Conservation (phyloP, 1,139 yeast species). For the Hyphopichia wangnamkhiaoensis region DNA sequence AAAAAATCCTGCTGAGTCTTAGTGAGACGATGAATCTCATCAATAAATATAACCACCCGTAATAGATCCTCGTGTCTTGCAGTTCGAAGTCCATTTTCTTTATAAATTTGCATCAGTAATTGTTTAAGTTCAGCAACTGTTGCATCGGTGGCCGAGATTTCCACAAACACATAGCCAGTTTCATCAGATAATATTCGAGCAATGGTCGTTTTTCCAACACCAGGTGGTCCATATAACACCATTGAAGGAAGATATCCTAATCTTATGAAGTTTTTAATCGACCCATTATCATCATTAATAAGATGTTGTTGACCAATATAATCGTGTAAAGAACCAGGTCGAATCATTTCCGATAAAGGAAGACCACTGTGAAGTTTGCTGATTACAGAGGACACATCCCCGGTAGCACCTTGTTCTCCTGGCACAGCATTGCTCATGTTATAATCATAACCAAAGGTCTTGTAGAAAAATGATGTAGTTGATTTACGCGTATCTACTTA, state of each 20-base stretch:
- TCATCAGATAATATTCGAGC: slow-evolving; percentile 38
- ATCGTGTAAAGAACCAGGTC: slow-evolving; percentile 28
- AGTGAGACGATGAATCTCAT: slow-evolving; percentile 44
- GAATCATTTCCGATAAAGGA: slow-evolving; percentile 25
- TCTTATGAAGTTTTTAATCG: slow-evolving; percentile 32
- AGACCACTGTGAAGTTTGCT: background rate
- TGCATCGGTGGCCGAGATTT: slow-evolving; percentile 43
- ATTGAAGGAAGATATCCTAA: slow-evolving; percentile 45
- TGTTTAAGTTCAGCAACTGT: slow-evolving; percentile 31
- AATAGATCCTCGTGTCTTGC: slow-evolving; percentile 14
- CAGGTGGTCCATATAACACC: slow-evolving; percentile 48
- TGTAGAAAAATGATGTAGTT: no score
- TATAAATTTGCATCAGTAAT: slow-evolving; percentile 22
- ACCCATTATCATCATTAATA: slow-evolving; percentile 26
- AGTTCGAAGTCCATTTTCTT: slow-evolving; percentile 24
- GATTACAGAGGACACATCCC: no score
- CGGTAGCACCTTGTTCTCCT: no score
- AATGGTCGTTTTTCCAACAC: slow-evolving; percentile 49
- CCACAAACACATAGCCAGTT: slow-evolving; percentile 37
- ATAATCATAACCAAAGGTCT: no score
- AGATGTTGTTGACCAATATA: slow-evolving; percentile 45
- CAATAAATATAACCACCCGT: slow-evolving; percentile 41
- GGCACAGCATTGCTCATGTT: no score
- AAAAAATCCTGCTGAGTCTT: slow-evolving; percentile 46
- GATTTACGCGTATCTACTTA: no score